Evolutionary conservation across 129 eudicot genomes (phyloP).

Genomic region (Escallonia rubra): DNA sequence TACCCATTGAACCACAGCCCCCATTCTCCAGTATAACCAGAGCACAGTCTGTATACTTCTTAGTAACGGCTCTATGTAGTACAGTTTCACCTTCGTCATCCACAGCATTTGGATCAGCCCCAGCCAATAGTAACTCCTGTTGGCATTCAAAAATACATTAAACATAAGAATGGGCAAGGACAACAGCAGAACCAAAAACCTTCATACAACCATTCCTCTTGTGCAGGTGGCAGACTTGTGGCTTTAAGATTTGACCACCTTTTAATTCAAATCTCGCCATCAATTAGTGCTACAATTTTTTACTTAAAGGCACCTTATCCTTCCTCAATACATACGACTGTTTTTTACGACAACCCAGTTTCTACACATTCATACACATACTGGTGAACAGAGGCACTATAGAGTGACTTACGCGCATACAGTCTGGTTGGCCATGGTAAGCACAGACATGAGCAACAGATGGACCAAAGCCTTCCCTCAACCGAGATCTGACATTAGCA

Average conservation of each 20-base stretch:
- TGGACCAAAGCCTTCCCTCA: conserved; percentile 96
- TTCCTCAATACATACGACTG: conserved; percentile 1
- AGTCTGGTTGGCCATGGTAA: conserved; percentile 99
- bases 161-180: neutral
- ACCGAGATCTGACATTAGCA: conserved; percentile 86
- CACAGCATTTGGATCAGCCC: conserved; percentile 99
- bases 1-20: conserved; percentile 89
- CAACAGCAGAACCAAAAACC: neutral
- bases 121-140: conserved; percentile 92
- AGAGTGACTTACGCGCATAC: conserved; percentile 81
- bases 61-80: conserved; percentile 92
- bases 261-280: neutral
- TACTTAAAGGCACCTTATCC: neutral
- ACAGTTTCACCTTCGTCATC: conserved; percentile 99
- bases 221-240: neutral
- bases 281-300: neutral
- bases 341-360: neutral
- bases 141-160: conserved; percentile 13
- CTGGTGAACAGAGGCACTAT: neutral
- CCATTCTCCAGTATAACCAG: conserved; percentile 85
- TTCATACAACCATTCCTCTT: neutral
- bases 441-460: conserved; percentile 99
- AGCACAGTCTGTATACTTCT: conserved; percentile 96
- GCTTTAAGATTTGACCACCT: neutral
- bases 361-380: neutral